Evolutionary conservation across 257 asterid genomes (phyloP).

Genomic region (Solanum sejunctum): DNA sequence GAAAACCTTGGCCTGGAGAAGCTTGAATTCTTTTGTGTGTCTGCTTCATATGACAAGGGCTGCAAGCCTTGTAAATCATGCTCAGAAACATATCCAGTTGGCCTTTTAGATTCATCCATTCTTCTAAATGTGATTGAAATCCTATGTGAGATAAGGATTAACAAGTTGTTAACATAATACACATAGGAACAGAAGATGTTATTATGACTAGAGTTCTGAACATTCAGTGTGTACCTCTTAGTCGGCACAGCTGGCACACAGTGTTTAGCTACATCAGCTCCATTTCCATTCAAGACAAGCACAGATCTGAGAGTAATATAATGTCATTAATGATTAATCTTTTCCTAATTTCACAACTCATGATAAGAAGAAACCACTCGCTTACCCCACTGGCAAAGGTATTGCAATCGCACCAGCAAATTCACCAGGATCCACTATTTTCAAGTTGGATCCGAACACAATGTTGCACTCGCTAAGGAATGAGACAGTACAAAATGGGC

Average conservation of each 20-base stretch:
- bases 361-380: neutral
- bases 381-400: slow-evolving; percentile 39
- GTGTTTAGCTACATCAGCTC: slow-evolving; percentile 40
- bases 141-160: slow-evolving; percentile 17
- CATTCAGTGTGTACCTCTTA: slow-evolving; percentile 16
- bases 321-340: neutral
- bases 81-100: slow-evolving; percentile 48
- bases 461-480: slow-evolving; percentile 33
- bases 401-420: slow-evolving; percentile 23
- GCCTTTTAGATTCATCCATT: slow-evolving; percentile 71
- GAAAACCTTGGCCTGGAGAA: slow-evolving; percentile 20
- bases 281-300: slow-evolving; percentile 33
- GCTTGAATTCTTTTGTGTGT: slow-evolving; percentile 8
- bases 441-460: slow-evolving; percentile 26
- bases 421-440: slow-evolving; percentile 18
- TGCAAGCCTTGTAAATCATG: slow-evolving; percentile 69
- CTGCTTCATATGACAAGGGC: slow-evolving; percentile 41
- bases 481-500: slow-evolving; percentile 36
- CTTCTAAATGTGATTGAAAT: slow-evolving; percentile 86
- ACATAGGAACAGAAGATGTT: neutral
- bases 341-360: neutral
- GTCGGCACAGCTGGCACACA: slow-evolving; percentile 34
- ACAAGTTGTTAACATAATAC: neutral
- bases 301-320: slow-evolving; percentile 24
- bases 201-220: neutral